Evolutionary conservation across 177 flowering plant genomes (phyloP).

Genomic region (Vitis hybrid): DNA sequence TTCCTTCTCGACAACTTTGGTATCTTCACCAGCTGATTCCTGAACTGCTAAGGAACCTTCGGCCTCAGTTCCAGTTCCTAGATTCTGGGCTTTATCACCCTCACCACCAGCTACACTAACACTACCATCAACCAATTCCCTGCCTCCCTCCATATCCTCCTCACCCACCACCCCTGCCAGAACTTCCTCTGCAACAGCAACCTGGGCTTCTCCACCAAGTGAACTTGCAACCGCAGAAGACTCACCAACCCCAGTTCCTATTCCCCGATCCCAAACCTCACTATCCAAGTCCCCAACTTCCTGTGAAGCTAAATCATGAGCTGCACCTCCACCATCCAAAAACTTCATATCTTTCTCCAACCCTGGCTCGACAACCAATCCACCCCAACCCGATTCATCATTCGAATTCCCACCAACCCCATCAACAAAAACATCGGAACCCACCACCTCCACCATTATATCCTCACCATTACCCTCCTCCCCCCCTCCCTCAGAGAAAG

Average conservation of each 20-base stretch:
- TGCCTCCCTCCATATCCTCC: not conserved
- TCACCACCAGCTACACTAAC: not conserved
- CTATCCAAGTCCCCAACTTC: constrained; percentile 15
- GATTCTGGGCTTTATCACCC: constrained; percentile 1
- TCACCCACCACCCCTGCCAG: not conserved
- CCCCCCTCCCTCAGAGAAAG: constrained; percentile 14
- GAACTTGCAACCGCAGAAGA: not conserved
- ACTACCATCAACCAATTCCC: constrained; percentile 5
- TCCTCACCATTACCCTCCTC: constrained; percentile 29
- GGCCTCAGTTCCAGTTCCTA: not conserved
- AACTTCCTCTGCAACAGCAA: constrained; percentile 8
- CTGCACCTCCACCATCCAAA: not conserved
- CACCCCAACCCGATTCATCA: constrained; percentile 6
- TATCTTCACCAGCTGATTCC: not conserved
- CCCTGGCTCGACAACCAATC: constrained; percentile 8
- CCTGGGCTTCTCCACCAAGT: constrained; percentile 3
- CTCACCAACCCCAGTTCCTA: constrained; percentile 13
- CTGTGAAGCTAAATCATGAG: constrained; percentile 11
- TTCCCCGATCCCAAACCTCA: constrained; percentile 5
- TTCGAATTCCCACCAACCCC: constrained; percentile 15
- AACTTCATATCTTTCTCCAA: not conserved
- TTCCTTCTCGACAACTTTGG: constrained; percentile 4
- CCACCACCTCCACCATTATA: constrained; percentile 49
- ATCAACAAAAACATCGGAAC: constrained; percentile 49
- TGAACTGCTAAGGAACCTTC: constrained; percentile 1